Evolutionary conservation across 2,329 filamentous ascomycete species (phyloP).

Genomic region (Sordariomycetes sp.): DNA sequence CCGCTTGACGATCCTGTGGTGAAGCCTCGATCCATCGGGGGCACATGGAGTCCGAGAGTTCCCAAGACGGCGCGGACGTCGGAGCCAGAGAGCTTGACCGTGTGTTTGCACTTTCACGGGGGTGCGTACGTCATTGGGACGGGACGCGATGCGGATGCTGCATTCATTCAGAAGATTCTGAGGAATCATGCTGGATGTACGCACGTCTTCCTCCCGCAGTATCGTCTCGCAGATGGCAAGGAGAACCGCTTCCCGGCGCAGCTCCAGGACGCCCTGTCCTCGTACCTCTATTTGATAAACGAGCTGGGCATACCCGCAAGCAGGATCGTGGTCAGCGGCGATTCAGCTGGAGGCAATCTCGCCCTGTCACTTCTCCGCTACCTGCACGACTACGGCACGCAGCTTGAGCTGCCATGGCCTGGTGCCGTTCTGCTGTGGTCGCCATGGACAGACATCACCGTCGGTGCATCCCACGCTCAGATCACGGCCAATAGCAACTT

Average conservation of each 20-base stretch:
- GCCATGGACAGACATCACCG: constrained; percentile 1
- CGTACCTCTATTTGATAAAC: constrained; percentile 15
- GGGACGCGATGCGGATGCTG: constrained; percentile 15
- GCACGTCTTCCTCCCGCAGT: constrained; percentile 17
- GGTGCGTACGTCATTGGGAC: constrained; percentile 19
- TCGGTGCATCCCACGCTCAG: neutral
- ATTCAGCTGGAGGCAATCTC: constrained; percentile 20
- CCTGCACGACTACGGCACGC: constrained; percentile 8
- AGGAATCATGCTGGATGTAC: constrained; percentile 9
- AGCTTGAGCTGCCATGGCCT: constrained; percentile 1
- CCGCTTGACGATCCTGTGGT: too few relatives aligned
- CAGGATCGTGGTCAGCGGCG: constrained; percentile 16
- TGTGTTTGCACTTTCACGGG: constrained; percentile 23
- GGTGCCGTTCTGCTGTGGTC: constrained; percentile 1
- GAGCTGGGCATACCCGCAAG: constrained; percentile 12
- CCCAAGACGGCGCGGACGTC: too few relatives aligned
- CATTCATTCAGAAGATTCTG: constrained; percentile 14
- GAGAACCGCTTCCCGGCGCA: constrained; percentile 17
- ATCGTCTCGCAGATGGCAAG: constrained; percentile 12
- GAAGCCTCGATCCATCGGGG: too few relatives aligned
- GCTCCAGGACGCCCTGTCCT: constrained; percentile 19
- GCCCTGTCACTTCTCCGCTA: constrained; percentile 19
- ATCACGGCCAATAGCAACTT: neutral
- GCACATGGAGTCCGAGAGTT: too few relatives aligned
- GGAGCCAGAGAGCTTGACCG: too few relatives aligned